These are phyloP conservation scores for Lithohypha guttulata DNA, from an alignment of 2,329 filamentous ascomycete genomes.

Conservation along the genomic window DNA sequence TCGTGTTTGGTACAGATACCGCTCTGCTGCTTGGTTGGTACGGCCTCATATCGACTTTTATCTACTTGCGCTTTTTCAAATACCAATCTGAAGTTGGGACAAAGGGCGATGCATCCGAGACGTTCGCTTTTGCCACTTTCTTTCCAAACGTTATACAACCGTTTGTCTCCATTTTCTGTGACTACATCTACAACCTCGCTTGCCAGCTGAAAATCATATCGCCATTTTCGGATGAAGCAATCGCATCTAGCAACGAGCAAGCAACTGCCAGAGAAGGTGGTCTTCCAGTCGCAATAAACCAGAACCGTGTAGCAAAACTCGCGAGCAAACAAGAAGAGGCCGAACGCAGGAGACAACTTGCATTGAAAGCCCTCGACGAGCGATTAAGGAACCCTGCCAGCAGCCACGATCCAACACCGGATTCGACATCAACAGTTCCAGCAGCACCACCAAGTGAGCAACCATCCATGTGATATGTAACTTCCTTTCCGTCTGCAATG, in stretches of 20 bases:
- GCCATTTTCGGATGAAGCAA: slow-evolving; percentile 73
- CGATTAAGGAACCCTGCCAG: slow-evolving; percentile 79
- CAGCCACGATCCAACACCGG: slow-evolving; percentile 31
- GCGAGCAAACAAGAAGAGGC: slow-evolving; percentile 76
- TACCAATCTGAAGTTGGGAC: slow-evolving; percentile 43
- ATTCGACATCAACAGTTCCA: slow-evolving; percentile 14
- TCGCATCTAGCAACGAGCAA: slow-evolving; percentile 61
- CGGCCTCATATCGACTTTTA: slow-evolving; percentile 82
- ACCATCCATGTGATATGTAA: too few species aligned
- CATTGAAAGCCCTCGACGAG: slow-evolving; percentile 85
- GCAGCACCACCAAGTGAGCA: too few species aligned
- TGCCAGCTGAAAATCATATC: slow-evolving; percentile 68
- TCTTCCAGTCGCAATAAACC: slow-evolving; percentile 48
- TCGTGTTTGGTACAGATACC: slow-evolving; percentile 58
- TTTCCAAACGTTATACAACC: slow-evolving; percentile 80
- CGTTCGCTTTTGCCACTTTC: slow-evolving; percentile 90
- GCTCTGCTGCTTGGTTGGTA: slow-evolving; percentile 68
- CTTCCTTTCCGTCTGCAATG: too few species aligned
- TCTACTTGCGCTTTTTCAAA: slow-evolving; percentile 94
- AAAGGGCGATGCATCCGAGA: slow-evolving; percentile 84
- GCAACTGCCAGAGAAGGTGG: slow-evolving; percentile 55
- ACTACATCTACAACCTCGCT: slow-evolving; percentile 62
- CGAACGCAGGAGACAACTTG: slow-evolving; percentile 76
- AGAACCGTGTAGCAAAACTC: slow-evolving; percentile 32
- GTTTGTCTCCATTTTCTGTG: slow-evolving; percentile 60